A percentile compares a stretch with the other conserved stretches of the same genome.
These are phyloP conservation scores for Botrytis hyacinthi DNA, from an alignment of 2,329 filamentous ascomycete genomes.

Conservation along the genomic window DNA sequence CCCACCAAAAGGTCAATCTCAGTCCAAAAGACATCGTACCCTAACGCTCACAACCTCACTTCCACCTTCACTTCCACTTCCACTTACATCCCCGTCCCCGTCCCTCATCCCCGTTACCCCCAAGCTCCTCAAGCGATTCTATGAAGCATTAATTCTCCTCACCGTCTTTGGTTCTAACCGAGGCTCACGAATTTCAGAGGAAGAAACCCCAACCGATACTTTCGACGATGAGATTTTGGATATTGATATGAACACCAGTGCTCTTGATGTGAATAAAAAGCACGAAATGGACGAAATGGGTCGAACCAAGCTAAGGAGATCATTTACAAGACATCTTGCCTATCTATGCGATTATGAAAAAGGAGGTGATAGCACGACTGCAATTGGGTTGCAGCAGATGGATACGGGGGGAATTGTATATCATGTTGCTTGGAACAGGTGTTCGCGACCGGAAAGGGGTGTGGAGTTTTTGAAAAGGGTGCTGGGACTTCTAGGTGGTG, in stretches of 20 bases:
- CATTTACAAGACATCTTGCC: neutral
- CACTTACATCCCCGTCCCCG: neutral
- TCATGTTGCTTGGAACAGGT: neutral
- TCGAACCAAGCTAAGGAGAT: neutral
- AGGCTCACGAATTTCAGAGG: slow-evolving; percentile 27
- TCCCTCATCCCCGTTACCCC: neutral
- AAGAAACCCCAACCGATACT: slow-evolving; percentile 15
- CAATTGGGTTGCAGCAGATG: neutral
- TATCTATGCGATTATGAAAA: neutral
- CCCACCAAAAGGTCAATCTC: neutral
- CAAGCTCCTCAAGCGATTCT: slow-evolving; percentile 39
- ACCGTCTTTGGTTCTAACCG: slow-evolving; percentile 39
- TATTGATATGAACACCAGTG: neutral
- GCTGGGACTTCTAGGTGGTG: neutral
- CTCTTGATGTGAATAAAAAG: neutral
- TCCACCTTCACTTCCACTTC: no score
- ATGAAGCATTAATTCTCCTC: slow-evolving; percentile 43
- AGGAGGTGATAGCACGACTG: neutral
- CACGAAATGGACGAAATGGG: neutral
- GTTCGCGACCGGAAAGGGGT: neutral
- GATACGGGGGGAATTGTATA: neutral
- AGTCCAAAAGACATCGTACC: neutral
- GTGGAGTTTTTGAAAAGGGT: neutral
- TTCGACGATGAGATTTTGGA: slow-evolving; percentile 1
- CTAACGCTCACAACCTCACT: neutral